Evolutionary conservation across 768 basidiomycete genomes (phyloP), one percentile per base, ranked within the genome.

Genomic region (Cyclocybe cylindracea): DNA sequence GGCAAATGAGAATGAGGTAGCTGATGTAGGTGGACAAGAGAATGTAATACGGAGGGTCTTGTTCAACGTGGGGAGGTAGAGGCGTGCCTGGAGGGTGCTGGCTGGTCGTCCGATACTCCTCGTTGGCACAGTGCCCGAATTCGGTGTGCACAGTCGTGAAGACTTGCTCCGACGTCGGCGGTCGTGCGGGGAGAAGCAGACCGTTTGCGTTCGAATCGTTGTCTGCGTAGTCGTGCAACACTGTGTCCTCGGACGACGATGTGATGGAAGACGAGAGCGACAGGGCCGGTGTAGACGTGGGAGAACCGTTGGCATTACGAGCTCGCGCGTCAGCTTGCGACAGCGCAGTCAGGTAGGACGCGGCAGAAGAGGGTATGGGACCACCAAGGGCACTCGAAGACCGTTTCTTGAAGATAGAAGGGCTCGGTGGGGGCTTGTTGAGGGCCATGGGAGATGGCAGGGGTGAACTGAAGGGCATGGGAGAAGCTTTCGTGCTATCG

Each of bases 41-140:
- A 62, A 97, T 87, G 70, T 94, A 94, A 66, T 97, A 94, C 0
- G 92, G 90, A 3, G 96, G 96, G 62, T 95, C 92, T 57, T 87
- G 83, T 55, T 91, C 87, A 50, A 81, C 70, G 61, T 83, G 80
- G 48, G 74, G 65, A 47, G 74, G 71, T 53, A 89, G 65, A 2
- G 79, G 70, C 6, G 73, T 66, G 10, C 78, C 80, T 2, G 70
- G 68, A 8, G 77, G 71, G 64, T 91, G 86, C 54, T 82, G 75
- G 1, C 87, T 87, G 10, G 74, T 79, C 58, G 83, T 78, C n/a
- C 93, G 78, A 65, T 83, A 91, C 19, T 74, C 75, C 55, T 89
- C 83, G 61, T 93, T 86, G 19, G 82, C 84, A 62, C 91, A 94
- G 68, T 94, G 92, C 1, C 95, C 95, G 66, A 95, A 98, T 72